A percentile compares a stretch with the other conserved stretches of the same genome.
Evolutionary conservation across 1,284 basidiomycete species (phyloP).

Genomic region (Farysia itapuensis): DNA sequence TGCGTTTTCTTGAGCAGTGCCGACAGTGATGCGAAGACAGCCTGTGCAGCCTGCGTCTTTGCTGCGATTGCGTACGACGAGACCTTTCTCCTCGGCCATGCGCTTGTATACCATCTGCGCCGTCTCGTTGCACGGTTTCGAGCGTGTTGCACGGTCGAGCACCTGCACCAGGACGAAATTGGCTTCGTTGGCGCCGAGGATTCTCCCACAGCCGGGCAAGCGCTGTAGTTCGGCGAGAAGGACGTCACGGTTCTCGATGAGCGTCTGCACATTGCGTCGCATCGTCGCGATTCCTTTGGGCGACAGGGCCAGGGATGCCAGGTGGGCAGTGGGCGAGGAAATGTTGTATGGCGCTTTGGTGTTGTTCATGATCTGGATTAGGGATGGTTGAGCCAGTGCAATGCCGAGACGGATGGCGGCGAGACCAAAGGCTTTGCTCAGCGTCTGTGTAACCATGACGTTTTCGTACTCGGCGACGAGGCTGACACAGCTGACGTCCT

Average conservation of each 20-base stretch:
- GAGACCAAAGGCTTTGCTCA: constrained; percentile 94
- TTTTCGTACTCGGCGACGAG: constrained; percentile 83
- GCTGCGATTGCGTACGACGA: constrained; percentile 89
- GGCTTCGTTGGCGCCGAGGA: constrained; percentile 81
- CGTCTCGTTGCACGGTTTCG: constrained; percentile 70
- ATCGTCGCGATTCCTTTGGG: constrained; percentile 69
- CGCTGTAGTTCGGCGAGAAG: constrained; percentile 66
- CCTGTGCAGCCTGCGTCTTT: constrained; percentile 82
- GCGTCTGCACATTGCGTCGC: constrained; percentile 68
- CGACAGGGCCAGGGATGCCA: constrained; percentile 78
- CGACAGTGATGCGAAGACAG: constrained; percentile 87
- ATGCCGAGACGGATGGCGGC: constrained; percentile 91
- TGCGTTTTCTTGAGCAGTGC: constrained; percentile 72
- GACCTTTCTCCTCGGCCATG: constrained; percentile 78
- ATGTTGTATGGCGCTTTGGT: constrained; percentile 99
- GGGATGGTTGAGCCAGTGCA: constrained; percentile 81
- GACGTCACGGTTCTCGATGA: constrained; percentile 67
- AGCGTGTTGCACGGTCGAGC: constrained; percentile 62
- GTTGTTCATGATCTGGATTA: constrained; percentile 90
- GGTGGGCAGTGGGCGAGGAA: constrained; percentile 81
- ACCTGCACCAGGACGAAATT: constrained; percentile 90
- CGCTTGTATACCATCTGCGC: constrained; percentile 76
- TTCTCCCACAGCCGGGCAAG: constrained; percentile 66
- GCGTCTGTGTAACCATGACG: constrained; percentile 87
- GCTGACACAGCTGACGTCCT: constrained; percentile 67